A percentile compares a stretch with the other conserved stretches of the same genome.
phyloP scores from a whole-genome alignment of 345 rosid species.

The Arabidopsis suecica region DNA sequence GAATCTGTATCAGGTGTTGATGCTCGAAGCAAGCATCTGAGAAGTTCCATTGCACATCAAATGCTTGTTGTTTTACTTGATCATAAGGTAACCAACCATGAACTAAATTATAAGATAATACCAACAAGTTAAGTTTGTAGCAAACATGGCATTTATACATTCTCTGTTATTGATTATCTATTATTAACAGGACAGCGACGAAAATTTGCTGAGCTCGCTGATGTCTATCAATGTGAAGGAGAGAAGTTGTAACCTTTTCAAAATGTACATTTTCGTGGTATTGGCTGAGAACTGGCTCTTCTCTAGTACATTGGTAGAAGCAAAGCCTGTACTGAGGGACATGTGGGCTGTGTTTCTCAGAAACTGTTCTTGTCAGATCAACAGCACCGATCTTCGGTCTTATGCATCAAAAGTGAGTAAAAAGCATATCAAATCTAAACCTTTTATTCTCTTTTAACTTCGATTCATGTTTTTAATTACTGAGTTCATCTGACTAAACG shows the following conservation, averaged over 20 bases:
- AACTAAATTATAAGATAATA: not conserved
- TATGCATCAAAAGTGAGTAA: slow-evolving; percentile 73
- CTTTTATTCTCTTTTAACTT: slow-evolving; percentile 10
- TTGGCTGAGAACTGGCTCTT: slow-evolving; percentile 80
- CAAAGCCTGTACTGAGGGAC: slow-evolving; percentile 58
- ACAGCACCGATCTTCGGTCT: slow-evolving; percentile 74
- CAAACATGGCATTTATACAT: not conserved
- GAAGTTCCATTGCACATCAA: slow-evolving; percentile 64
- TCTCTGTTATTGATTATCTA: slow-evolving; percentile 1
- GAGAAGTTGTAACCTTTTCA: slow-evolving; percentile 65
- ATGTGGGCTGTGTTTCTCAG: slow-evolving; percentile 80
- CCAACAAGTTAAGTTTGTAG: slow-evolving; percentile 9
- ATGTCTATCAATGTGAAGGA: slow-evolving; percentile 67
- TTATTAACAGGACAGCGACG: slow-evolving; percentile 59
- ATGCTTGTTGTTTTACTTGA: slow-evolving; percentile 61
- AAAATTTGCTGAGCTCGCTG: slow-evolving; percentile 61
- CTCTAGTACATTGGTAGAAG: slow-evolving; percentile 48
- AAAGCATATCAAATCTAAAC: not conserved
- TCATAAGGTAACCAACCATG: slow-evolving; percentile 59
- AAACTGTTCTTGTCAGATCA: slow-evolving; percentile 75
- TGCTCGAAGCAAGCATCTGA: slow-evolving; percentile 64
- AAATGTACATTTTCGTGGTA: slow-evolving; percentile 62
- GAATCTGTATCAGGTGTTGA: slow-evolving; percentile 70
- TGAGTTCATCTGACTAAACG: not conserved
- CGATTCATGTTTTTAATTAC: not conserved